Percentiles rank a stretch among this genome's conserved stretches.
Conservation (phyloP, 108 stramenopile species). For the Poteriospumella lacustris region DNA sequence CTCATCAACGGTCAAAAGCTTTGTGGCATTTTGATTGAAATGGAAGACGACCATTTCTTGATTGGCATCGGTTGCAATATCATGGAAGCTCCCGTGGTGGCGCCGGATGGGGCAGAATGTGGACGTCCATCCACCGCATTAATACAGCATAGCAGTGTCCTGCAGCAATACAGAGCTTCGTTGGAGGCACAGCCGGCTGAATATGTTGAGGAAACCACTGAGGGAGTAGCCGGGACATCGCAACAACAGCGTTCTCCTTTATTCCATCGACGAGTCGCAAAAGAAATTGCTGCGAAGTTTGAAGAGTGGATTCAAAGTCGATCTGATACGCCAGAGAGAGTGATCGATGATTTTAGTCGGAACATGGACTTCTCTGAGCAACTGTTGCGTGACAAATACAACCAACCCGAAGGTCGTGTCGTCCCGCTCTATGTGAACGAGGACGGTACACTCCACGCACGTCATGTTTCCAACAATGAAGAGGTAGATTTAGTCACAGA, state of each 20-base stretch:
- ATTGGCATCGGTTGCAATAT: background rate
- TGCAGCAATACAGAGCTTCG: background rate
- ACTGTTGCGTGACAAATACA: background rate
- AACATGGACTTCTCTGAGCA: background rate
- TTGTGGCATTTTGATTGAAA: constrained; percentile 16
- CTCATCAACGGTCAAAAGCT: constrained; percentile 26
- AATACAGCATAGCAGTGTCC: background rate
- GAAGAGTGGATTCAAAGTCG: background rate
- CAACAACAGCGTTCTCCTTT: background rate
- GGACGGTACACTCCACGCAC: no score
- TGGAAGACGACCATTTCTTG: background rate
- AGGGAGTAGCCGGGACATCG: background rate
- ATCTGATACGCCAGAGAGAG: background rate
- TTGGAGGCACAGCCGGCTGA: background rate
- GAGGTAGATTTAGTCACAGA: no score
- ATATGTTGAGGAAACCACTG: background rate
- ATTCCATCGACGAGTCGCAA: background rate
- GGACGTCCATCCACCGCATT: background rate
- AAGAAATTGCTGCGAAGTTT: background rate
- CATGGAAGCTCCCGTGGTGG: background rate
- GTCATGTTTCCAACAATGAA: no score
- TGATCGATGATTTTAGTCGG: background rate
- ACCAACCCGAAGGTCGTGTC: no score
- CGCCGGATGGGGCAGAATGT: background rate
- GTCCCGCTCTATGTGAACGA: no score